Base-by-base conservation (phyloP, 1,284 basidiomycete species). In the Trichosporon sp. region DNA sequence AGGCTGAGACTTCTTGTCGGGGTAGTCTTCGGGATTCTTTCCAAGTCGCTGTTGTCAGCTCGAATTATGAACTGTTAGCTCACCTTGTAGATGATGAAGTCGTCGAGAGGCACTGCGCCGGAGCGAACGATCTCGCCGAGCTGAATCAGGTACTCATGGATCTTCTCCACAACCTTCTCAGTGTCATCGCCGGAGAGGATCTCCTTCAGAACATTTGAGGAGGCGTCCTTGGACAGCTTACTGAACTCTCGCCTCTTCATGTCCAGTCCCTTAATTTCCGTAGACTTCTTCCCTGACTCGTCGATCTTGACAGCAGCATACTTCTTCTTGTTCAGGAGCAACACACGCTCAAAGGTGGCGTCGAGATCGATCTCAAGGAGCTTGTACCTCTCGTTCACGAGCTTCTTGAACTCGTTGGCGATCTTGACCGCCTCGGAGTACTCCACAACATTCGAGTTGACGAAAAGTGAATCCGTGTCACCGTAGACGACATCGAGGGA, bases 161-260 rank as follows among this genome's bases (percentile, higher is more conserved):
- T 94, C 70, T 89, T 88, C 72, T 91, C 88, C 4, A 97, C 89
- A 0, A 95, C 95, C 25, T 85, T 84, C 78, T 99, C 96, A 0
- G 92, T 92, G 0, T 89, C 84, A 71, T 95, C 90, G 1, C 95
- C 95, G 0, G 93, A 97, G 10, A 99, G 82, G 56, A 99, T 91
- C 74, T 91, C 90, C 64, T 92, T 90, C 25, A 99, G 83, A 0
- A 95, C 88, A 72, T 89, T 92, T 76, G 91, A 88, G 1, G 94
- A 98, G 16, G 94, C 89, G 60, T 87, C 88, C 82, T 99, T 99
- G 2, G 92, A 95, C 54, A 99, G 80, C 3, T 86, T 85, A 71
- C 90, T 96, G 80, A 93, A 99, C 78, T 99, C 96, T 83, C 96
- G 84, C 58, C 96, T 87, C 81, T 98, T 99, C 96, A 99, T 98